Evolutionary conservation across 371 early-diverging fungal species (phyloP), one percentile per base, ranked within the genome.

Genomic region (Zopfochytrium polystomum): DNA sequence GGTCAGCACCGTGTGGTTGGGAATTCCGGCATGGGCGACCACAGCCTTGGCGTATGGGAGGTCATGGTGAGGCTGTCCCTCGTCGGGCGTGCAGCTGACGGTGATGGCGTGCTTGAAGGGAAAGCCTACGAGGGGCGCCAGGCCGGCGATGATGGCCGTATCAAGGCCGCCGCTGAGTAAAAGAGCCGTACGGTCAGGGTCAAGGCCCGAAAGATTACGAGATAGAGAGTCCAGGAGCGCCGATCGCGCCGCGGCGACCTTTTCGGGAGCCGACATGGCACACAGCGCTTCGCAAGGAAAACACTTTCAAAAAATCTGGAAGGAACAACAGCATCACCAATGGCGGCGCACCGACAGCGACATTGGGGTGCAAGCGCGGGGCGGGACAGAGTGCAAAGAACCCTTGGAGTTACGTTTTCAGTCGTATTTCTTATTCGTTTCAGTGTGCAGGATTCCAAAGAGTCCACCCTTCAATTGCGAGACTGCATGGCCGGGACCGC

Each of bases 81-180:
- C 70, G 1, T 74, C 70, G 18, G 65, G 22, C 5, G 67, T 65
- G 13, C 63, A 30, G 34, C 60, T 18, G 57, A 58, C 49, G 27
- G 47, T 62, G 58, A 58, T 22, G 33, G 63, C 67, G 23, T 55
- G 45, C 5, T 15, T 23, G 51, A 60, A 35, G 23, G 38, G 33
- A 27, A 66, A 48, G 48, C 46, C 29, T 7, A 20, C 25, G 3
- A 7, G 18, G 15, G 33, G 29, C 9, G 23, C 55, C 13, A 45
- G 29, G 26, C 80, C 81, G 27, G 77, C 67, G 2, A 82, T 58
- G 62, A 82, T 78, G 23, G 80, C 80, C 9, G 84, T 84, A 62
- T 84, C 84, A 3, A 84, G 79, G 11, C 84, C 84, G 32, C 82
- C 84, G 0, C 80, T 79, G 46, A 81, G 78, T 18, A 81, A 65